phyloP scores from a whole-genome alignment of 306 rosid genomes.

The Astragalus membranaceus region DNA sequence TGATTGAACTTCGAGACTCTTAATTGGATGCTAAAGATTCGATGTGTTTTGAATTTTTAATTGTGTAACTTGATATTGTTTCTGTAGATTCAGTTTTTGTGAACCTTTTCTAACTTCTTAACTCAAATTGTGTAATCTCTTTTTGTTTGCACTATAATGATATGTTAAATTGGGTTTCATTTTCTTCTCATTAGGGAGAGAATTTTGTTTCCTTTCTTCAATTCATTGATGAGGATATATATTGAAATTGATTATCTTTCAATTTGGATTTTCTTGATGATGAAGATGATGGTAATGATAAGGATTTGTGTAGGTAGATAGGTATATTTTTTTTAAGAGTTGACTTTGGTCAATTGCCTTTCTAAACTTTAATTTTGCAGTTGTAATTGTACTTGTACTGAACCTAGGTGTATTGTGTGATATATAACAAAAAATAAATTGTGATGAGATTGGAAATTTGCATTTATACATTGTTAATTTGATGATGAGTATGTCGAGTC shows the following conservation, averaged over 20 bases:
- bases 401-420: neutral
- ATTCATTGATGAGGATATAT: neutral
- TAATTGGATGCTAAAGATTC: neutral
- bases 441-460: neutral
- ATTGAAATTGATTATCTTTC: constrained; percentile 5
- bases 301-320: neutral
- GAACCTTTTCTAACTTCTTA: neutral
- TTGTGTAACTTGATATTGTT: neutral
- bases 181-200: neutral
- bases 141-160: neutral
- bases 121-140: neutral
- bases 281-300: neutral
- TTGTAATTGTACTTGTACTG: neutral
- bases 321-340: neutral
- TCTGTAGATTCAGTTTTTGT: neutral
- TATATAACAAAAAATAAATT: neutral
- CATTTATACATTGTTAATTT: neutral
- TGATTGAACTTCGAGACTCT: neutral
- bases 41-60: neutral
- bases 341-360: neutral
- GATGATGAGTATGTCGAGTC: neutral
- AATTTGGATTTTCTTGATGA: neutral
- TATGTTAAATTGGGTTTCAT: constrained; percentile 2
- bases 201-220: neutral
- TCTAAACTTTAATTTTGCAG: neutral